A percentile compares a stretch with the other conserved stretches of the same genome.
These are phyloP conservation scores for Moringa oleifera DNA, from an alignment of 345 rosid species.

Conservation along the genomic window DNA sequence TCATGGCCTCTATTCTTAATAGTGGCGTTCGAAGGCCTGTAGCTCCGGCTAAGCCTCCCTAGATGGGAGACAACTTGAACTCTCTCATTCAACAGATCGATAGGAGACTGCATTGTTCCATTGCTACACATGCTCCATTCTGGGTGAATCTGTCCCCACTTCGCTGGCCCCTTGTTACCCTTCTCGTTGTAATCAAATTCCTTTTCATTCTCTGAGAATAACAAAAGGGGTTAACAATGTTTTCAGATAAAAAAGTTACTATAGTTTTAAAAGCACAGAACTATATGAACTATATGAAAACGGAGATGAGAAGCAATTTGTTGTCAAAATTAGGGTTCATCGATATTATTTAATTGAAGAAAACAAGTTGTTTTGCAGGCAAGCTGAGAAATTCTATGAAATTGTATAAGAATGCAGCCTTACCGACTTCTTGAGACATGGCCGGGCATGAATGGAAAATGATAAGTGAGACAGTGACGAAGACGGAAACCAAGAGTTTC, in stretches of 20 bases:
- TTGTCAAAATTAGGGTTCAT: too few species aligned
- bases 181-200: conserved; percentile 45
- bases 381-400: too few species aligned
- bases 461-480: conserved; percentile 18
- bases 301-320: too few species aligned
- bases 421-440: conserved; percentile 42
- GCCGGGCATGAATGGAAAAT: conserved; percentile 7
- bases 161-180: conserved; percentile 42
- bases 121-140: conserved; percentile 58
- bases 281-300: too few species aligned
- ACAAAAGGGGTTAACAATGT: not conserved
- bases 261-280: too few species aligned
- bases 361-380: too few species aligned
- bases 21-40: conserved; percentile 47
- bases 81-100: conserved; percentile 53
- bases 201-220: conserved; percentile 49
- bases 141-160: conserved; percentile 63
- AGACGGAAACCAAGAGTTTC: conserved; percentile 13
- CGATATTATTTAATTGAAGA: too few species aligned
- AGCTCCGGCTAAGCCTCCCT: conserved; percentile 42
- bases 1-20: conserved; percentile 86
- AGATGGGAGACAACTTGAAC: conserved; percentile 45
- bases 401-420: not conserved
- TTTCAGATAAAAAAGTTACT: too few species aligned
- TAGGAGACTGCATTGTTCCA: conserved; percentile 85